Base-by-base conservation (phyloP, 2,329 filamentous ascomycete genomes). In the Neoscytalidium dimidiatum region DNA sequence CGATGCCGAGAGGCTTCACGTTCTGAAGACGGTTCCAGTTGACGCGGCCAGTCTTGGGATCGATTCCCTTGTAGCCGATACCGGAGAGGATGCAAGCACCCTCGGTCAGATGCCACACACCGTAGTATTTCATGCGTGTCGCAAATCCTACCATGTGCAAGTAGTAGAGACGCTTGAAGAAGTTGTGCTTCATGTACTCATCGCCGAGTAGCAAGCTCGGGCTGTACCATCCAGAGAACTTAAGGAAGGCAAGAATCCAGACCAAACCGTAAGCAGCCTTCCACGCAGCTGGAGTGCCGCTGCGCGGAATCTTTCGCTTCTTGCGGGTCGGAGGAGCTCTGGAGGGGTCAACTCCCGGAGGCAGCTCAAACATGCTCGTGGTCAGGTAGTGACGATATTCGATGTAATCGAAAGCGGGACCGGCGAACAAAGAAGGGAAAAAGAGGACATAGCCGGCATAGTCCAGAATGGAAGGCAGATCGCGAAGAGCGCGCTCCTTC, bases 311-410 rank as follows among this genome's bases (percentile, higher is more conserved):
- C 80, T 90, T 94, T 71, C 94, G 89, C 84, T 92, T 92, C 83
- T 94, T 95, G 53, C 93, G 87, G 0, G 93, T 96, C 0, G 90
- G 89, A 4, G 95, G 91, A 64, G 90, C 92, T 78, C 94, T 96
- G 28, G 90, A 84, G 0, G 93, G 92, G 71, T 97, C 93, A n/a
- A 90, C 85, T 11, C 89, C 89, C 1, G 89, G 84, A 1, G 93
- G 92, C 1, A 96, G 83, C 35, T 96, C 90, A 76, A 99, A 99
- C 89, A 99, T 96, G 69, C 89, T 90, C 2, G 92, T 96, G 71
- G 96, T 92, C 68, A 99, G 89, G 90, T 94, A 99, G 60, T 89
- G 88, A 62, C 88, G 88, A 79, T 98, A 99, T 74, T 99, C 94
- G 67, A 90, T 89, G 75, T 91, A 99, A 77, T 99, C 96, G 74